Base-by-base conservation (phyloP, 2,329 filamentous ascomycete genomes). In the Colletotrichum brevisporum region DNA sequence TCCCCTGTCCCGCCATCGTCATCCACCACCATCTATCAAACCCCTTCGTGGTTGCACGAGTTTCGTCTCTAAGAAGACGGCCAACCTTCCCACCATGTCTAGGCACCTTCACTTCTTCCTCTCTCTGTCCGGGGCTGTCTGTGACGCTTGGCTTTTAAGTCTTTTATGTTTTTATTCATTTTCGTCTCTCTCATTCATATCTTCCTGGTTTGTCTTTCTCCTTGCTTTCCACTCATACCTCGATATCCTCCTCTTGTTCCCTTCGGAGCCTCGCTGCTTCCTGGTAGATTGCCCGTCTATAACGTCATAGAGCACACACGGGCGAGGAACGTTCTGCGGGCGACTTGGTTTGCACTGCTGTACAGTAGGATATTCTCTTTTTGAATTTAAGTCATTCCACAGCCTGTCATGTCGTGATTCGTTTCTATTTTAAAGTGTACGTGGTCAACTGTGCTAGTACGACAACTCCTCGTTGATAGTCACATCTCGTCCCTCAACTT, bases 401-500 rank as follows among this genome's bases (percentile, higher is more conserved):
- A 36, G 10, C 8, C 8, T 36, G 31, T 8, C 2, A 36, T 36
- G 31, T 36, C 31, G 31, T 36, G 31, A 36, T 10, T 36, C 31
- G 31, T 36, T 36, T 36, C 31, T 36, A 36, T 36, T 36, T 36
- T 36, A 36, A 36, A 36, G 31, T 36, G 10, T 36, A 36, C 31
- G 31, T 36, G 31, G 31, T 36, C 31, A 36, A 36, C 8, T 36
- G 31, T 36, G 31, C 31, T 8, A 10, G 31, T 36, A 36, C 31
- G 31, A 10, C 8, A 50, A 5, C 47, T 50, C 18, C 3, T 12
- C n/a, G 24, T 13, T 24, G n/a, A 21, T 6, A 43, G 16, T 69
- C 36, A 69, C 8, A 82, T 73, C 15, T 77, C 76, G 15, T 75
- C 66, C 36, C 75, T 71, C 18, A 69, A 21, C 9, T 56, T 18